Evolutionary conservation across 129 eudicot species (phyloP).

Genomic region (Chrysanthemum seticuspe): DNA sequence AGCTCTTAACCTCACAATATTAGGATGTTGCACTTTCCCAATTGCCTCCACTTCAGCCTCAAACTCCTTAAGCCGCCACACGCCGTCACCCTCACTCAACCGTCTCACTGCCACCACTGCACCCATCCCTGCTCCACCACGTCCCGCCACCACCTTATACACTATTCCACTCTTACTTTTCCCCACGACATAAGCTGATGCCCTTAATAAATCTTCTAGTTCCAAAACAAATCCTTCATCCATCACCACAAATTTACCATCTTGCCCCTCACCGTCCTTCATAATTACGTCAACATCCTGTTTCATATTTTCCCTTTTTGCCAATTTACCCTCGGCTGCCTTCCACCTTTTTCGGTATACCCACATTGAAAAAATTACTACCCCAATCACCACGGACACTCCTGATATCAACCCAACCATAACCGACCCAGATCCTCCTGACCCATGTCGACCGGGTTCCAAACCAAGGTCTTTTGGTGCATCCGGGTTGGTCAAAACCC

Average conservation of each 20-base stretch:
- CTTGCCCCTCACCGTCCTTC: constrained; percentile 68
- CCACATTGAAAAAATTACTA: constrained; percentile 55
- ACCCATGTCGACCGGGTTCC: constrained; percentile 14
- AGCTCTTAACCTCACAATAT: constrained; percentile 81
- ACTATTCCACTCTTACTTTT: constrained; percentile 94
- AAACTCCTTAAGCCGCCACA: constrained; percentile 81
- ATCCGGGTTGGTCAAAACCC: constrained; percentile 47
- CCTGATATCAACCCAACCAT: constrained; percentile 54
- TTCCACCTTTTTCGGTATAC: constrained; percentile 53
- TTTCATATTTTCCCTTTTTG: constrained; percentile 38
- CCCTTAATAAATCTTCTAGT: constrained; percentile 92
- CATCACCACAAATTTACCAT: constrained; percentile 81
- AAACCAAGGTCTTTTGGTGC: constrained; percentile 45
- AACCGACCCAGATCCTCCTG: constrained; percentile 42
- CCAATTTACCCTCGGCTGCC: constrained; percentile 39
- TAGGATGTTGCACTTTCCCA: constrained; percentile 74
- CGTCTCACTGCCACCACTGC: constrained; percentile 85
- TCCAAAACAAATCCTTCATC: constrained; percentile 93
- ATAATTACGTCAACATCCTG: constrained; percentile 5
- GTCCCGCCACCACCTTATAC: constrained; percentile 83
- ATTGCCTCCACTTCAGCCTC: constrained; percentile 82
- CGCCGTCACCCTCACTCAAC: constrained; percentile 75
- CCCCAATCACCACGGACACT: constrained; percentile 51
- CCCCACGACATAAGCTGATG: constrained; percentile 95
- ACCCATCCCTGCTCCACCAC: constrained; percentile 54